Evolutionary conservation across 164 flowering plant genomes (phyloP), one percentile per base, ranked within the genome.

Genomic region (Pachysandra terminalis): DNA sequence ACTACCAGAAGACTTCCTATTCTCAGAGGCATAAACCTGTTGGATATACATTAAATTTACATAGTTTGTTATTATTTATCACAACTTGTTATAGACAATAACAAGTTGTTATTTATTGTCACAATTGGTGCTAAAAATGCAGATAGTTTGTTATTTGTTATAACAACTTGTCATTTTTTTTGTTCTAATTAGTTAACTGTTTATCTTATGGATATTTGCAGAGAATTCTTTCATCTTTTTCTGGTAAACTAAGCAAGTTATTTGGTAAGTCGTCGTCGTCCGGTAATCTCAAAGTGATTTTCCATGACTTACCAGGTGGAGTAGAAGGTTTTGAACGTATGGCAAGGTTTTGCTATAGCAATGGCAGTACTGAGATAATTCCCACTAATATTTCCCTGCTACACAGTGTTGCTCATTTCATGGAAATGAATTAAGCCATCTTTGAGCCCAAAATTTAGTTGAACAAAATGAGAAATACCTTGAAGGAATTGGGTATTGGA

Each of bases 301-400:
- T 86, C 71, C 75, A 79, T 45, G 84, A 81, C 67, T 82, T 87
- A 45, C 92, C 92, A 3, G 88, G 88, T 22, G 92, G 90, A 8
- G 72, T 88, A 49, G 75, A 72, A 51, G 86, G 82, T 5, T 89
- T 89, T 69, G 95, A 89, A 77, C 84, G 83, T 23, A 60, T 87
- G 64, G 69, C 83, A 59, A 83, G 83, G 75, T 87, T 82, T 71
- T 87, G 89, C 71, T 87, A 86, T 79, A 79, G 71, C 75, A 74
- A 78, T 68, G 87, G 87, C 23, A 74, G 45, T 58, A 65, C 59
- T 49, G 71, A 63, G 57, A 74, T 87, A 49, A 81, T 70, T 51
- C 83, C 86, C 2, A 70, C 76, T 22, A 82, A 87, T 45, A 25
- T 81, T 15, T 68, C 75, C 55, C 71, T 83, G 0, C 76, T 87